These are phyloP conservation scores for Phoma sp. DNA, from an alignment of 2,329 filamentous ascomycete genomes.

Conservation along the genomic window DNA sequence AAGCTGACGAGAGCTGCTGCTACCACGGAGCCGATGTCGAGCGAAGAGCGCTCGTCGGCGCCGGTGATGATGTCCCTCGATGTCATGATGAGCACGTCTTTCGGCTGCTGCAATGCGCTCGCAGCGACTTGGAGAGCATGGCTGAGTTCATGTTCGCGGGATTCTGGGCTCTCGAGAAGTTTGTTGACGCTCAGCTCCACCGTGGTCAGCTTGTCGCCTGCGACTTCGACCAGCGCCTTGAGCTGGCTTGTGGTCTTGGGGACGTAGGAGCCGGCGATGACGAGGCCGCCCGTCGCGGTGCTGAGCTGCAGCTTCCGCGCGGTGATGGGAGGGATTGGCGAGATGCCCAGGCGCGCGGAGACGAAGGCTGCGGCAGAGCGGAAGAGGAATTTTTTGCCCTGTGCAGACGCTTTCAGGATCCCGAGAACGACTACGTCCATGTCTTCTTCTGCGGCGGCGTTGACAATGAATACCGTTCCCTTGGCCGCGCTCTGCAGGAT, in stretches of 20 bases:
- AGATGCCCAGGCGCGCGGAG: slow-evolving; percentile 59
- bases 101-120: slow-evolving; percentile 49
- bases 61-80: slow-evolving; percentile 60
- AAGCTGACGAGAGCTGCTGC: slow-evolving; percentile 60
- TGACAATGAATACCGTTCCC: slow-evolving; percentile 57
- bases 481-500: slow-evolving; percentile 48
- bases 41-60: slow-evolving; percentile 56
- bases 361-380: slow-evolving; percentile 57
- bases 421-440: slow-evolving; percentile 62
- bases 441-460: slow-evolving; percentile 61
- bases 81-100: slow-evolving; percentile 66
- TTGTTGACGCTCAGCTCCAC: slow-evolving; percentile 58
- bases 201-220: slow-evolving; percentile 51
- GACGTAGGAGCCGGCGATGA: slow-evolving; percentile 64
- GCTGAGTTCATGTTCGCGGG: slow-evolving; percentile 44
- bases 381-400: slow-evolving; percentile 54
- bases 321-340: slow-evolving; percentile 58
- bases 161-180: slow-evolving; percentile 51
- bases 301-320: slow-evolving; percentile 50
- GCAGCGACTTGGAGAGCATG: slow-evolving; percentile 41
- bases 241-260: slow-evolving; percentile 65
- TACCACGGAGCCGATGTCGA: slow-evolving; percentile 62
- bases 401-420: slow-evolving; percentile 49
- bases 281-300: slow-evolving; percentile 55
- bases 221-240: slow-evolving; percentile 49